Conservation (phyloP, 768 basidiomycete species). For the Albatrellus ellisii region DNA sequence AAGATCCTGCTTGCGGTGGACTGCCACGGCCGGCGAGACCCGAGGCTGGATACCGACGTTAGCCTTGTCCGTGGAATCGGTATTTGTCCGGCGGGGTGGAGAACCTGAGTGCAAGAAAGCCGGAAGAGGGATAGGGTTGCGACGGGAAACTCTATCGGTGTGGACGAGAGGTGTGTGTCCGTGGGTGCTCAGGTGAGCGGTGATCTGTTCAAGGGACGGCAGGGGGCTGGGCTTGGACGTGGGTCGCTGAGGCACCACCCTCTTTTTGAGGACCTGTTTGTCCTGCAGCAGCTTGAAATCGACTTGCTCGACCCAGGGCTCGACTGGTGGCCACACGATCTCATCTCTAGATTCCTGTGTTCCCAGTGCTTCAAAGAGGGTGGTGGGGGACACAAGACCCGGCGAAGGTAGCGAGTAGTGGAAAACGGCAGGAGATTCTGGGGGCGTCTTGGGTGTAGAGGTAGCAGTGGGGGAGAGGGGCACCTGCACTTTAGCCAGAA, state of each 20-base stretch:
- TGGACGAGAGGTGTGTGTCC: constrained; percentile 18
- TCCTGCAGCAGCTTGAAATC: constrained; percentile 31
- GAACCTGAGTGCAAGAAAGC: constrained; percentile 18
- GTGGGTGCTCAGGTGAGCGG: constrained; percentile 40
- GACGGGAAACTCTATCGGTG: constrained; percentile 14
- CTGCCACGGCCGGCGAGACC: background rate
- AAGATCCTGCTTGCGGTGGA: constrained; percentile 1
- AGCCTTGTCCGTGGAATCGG: background rate
- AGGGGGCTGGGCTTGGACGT: constrained; percentile 19
- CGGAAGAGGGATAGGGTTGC: constrained; percentile 20
- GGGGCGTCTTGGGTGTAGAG: constrained; percentile 46
- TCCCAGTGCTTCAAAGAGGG: constrained; percentile 37
- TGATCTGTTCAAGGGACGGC: constrained; percentile 70
- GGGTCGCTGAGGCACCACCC: constrained; percentile 20
- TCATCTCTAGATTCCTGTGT: constrained; percentile 10
- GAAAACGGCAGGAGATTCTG: constrained; percentile 57
- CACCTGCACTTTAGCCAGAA: constrained; percentile 62
- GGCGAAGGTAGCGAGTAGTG: constrained; percentile 60
- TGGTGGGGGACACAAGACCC: constrained; percentile 48
- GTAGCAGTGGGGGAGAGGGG: constrained; percentile 49
- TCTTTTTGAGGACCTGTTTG: background rate
- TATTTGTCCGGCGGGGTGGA: background rate
- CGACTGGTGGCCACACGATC: constrained; percentile 10
- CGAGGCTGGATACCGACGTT: too few relatives aligned
- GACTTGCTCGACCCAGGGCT: constrained; percentile 55